A percentile compares a stretch with the other conserved stretches of the same genome.
Conservation (phyloP, 2,329 filamentous ascomycete genomes). For the Cercospora beticola region DNA sequence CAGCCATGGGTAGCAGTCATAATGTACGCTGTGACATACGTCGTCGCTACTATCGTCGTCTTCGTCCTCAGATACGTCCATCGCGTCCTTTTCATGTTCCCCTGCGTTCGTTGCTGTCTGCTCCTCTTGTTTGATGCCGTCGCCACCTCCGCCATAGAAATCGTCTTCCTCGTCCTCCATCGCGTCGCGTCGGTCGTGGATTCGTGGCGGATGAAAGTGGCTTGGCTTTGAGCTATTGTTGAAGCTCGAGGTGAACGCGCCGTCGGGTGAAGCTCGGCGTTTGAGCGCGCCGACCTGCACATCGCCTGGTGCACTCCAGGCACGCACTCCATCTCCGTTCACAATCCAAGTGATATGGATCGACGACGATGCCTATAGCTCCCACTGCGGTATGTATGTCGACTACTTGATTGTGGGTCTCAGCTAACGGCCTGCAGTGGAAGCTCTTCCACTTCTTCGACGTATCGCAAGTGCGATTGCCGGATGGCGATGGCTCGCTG, state of each 20-base stretch:
- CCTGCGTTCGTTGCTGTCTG: slow-evolving; percentile 33
- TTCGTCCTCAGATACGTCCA: slow-evolving; percentile 48
- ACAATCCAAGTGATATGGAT: slow-evolving; percentile 28
- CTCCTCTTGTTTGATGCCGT: slow-evolving; percentile 27
- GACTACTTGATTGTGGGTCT: not conserved
- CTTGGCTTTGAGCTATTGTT: slow-evolving; percentile 7
- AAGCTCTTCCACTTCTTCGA: slow-evolving; percentile 99
- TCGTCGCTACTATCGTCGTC: slow-evolving; percentile 45
- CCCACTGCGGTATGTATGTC: slow-evolving; percentile 34
- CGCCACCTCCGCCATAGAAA: slow-evolving; percentile 44
- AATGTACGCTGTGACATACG: slow-evolving; percentile 30
- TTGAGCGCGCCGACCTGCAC: slow-evolving; percentile 3
- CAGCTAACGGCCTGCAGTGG: slow-evolving; percentile 61
- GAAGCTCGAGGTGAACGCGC: slow-evolving; percentile 9
- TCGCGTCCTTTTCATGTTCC: slow-evolving; percentile 40
- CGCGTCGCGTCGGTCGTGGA: not conserved
- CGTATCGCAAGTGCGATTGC: slow-evolving; percentile 77
- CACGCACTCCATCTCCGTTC: not conserved
- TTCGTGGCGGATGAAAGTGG: not conserved
- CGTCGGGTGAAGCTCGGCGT: not conserved
- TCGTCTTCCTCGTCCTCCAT: slow-evolving; percentile 57
- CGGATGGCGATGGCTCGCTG: slow-evolving; percentile 70
- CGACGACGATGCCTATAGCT: slow-evolving; percentile 23
- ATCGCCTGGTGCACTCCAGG: not conserved
- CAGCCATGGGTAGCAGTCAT: slow-evolving; percentile 7